phyloP scores from a whole-genome alignment of 2,329 filamentous ascomycete species.

The Septoria petroselini region DNA sequence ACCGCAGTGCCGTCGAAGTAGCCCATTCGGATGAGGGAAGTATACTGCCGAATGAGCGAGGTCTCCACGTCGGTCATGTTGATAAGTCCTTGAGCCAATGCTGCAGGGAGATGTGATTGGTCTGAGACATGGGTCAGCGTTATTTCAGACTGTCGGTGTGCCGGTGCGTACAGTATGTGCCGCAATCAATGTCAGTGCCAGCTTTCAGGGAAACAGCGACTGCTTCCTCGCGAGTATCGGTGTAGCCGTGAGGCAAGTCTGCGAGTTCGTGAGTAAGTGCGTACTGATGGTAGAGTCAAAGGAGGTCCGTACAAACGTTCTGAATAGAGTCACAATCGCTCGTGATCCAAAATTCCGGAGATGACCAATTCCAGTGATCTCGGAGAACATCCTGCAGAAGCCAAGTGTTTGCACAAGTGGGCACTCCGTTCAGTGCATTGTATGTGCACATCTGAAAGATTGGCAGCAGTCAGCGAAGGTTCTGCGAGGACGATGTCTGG shows the following conservation, averaged over 20 bases:
- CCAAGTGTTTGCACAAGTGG: constrained; percentile 61
- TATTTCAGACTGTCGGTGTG: no score
- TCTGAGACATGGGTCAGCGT: no score
- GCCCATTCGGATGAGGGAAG: constrained; percentile 54
- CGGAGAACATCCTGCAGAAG: constrained; percentile 62
- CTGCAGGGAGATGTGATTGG: constrained; percentile 45
- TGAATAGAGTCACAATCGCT: constrained; percentile 64
- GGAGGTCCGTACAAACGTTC: no score
- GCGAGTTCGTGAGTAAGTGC: no score
- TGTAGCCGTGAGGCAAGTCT: constrained; percentile 42
- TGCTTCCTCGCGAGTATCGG: constrained; percentile 45
- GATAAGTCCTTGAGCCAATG: constrained; percentile 44
- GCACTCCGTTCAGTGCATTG: constrained; percentile 64
- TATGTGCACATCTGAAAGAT: constrained; percentile 18
- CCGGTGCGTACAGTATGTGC: no score
- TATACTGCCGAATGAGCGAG: constrained; percentile 53
- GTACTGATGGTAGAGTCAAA: no score
- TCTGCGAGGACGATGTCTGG: constrained; percentile 29
- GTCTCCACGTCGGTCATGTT: constrained; percentile 49
- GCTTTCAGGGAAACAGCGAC: constrained; percentile 50
- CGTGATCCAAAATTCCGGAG: constrained; percentile 60
- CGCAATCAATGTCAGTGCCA: constrained; percentile 55
- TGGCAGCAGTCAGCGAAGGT: neutral
- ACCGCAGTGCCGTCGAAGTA: constrained; percentile 54
- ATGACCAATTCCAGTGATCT: constrained; percentile 63